Conservation (phyloP, 805 yeast species). For the Candida sanyiensis region DNA sequence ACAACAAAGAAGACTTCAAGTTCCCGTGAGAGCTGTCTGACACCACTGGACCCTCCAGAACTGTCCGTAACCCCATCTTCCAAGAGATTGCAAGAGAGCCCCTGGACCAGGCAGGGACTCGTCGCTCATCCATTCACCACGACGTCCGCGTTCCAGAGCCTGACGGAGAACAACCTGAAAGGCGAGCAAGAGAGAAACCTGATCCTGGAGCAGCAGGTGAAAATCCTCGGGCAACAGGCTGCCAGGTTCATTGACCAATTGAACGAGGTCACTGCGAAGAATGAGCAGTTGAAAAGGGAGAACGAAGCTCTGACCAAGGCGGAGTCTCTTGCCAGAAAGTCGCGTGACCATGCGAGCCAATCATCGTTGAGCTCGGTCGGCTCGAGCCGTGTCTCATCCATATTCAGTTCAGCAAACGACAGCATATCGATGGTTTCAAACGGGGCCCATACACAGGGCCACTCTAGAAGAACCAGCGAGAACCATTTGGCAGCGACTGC, state of each 20-base stretch:
- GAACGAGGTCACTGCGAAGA: conserved; percentile 20
- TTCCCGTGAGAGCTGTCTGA: conserved; percentile 13
- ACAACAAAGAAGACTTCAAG: conserved; percentile 8
- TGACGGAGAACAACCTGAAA: conserved; percentile 17
- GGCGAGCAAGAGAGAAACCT: conserved; percentile 26
- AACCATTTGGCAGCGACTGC: too few species aligned
- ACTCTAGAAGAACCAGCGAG: too few species aligned
- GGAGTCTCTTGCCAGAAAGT: conserved; percentile 1
- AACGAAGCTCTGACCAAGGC: conserved; percentile 15
- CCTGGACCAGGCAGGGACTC: conserved; percentile 5
- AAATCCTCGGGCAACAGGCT: conserved; percentile 24
- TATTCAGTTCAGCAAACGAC: conserved; percentile 7
- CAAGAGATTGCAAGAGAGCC: neutral
- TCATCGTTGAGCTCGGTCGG: conserved; percentile 6
- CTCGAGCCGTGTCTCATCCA: conserved; percentile 8
- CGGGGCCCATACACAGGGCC: too few species aligned
- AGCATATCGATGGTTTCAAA: conserved; percentile 12
- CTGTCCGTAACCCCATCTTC: conserved; percentile 7
- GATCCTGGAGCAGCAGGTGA: conserved; percentile 25
- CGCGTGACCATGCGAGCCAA: too few species aligned
- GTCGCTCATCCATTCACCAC: neutral
- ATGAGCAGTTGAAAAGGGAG: conserved; percentile 16
- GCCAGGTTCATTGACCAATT: conserved; percentile 23
- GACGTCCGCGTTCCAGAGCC: conserved; percentile 3
- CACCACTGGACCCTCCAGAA: conserved; percentile 19